Evolutionary conservation across 208 protist species (phyloP), one percentile per base, ranked within the genome.

Genomic region (Borovskyia barvae): DNA sequence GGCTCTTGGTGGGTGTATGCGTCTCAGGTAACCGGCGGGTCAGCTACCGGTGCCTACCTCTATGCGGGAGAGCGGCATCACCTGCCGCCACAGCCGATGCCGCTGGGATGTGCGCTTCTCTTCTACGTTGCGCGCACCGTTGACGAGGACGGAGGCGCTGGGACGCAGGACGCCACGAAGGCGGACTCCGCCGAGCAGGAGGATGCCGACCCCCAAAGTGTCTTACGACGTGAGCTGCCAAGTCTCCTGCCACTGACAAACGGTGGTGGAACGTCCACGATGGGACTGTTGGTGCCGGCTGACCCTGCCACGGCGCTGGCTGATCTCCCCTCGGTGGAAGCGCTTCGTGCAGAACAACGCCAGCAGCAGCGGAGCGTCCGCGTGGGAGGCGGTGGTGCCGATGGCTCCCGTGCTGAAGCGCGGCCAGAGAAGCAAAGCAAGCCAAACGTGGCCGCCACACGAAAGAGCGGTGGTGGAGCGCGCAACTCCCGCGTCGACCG

Each of bases 1-100:
- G 69, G 50, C 28, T 92, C 97, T 0, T 99, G 90, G 75, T 99
- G 97, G 97, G 97, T 99, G 2, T 80, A 97, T 54, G 69, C 75
- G 15, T 90, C 80, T 36, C 82, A 92, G 68, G 66, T 92, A 64
- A 80, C 66, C 2, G 79, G 86, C 11, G 82, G 78, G 36, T 85
- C 71, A 8, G 81, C 74, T 9, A 66, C 47, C 15, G 80, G 86
- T 20, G 58, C 51, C 36, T 90, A 87, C 35, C 41, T 96, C 29
- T 97, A 97, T 63, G 72, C 82, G 82, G 98, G 83, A 72, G 96
- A 73, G 91, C 94, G 46, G 75, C 90, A 66, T 74, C 86, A 57
- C 89, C 82, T 81, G 62, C 94, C 52, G 82, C 94, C 80, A 25
- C 85, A 81, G 59, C 66, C 86, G 20, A 73, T 99, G 2, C 40